Conservation (phyloP, 306 rosid species). For the Crotalaria pallida region DNA sequence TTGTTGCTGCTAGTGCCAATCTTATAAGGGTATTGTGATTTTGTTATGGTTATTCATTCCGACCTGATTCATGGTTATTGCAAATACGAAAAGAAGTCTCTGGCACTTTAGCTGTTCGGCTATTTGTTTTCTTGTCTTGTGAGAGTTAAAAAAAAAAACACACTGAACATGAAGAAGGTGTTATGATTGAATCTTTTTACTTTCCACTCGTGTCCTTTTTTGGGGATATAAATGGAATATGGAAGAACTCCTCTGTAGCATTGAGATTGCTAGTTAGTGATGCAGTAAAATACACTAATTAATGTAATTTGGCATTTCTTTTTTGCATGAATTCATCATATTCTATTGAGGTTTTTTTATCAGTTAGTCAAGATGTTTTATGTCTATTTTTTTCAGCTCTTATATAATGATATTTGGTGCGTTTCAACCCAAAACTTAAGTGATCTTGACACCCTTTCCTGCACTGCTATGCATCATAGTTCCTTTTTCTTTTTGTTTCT, state of each 20-base stretch:
- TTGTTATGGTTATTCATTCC: not conserved
- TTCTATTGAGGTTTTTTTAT: not conserved
- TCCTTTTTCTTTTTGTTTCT: not conserved
- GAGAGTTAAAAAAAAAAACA: too few species aligned
- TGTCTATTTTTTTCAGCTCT: not conserved
- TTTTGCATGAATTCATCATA: not conserved
- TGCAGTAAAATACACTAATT: too few species aligned
- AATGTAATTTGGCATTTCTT: too few species aligned
- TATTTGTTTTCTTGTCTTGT: too few species aligned
- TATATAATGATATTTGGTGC: not conserved
- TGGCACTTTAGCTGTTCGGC: too few species aligned
- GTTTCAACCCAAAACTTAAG: not conserved
- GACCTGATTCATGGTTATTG: not conserved
- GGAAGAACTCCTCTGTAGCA: too few species aligned
- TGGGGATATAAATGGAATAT: too few species aligned
- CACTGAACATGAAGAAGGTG: not conserved
- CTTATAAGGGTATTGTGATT: not conserved
- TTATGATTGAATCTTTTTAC: too few species aligned
- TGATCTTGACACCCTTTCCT: not conserved
- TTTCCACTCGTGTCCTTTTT: too few species aligned
- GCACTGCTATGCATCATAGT: not conserved
- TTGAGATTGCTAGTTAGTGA: too few species aligned
- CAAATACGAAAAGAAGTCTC: too few species aligned
- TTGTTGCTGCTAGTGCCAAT: not conserved
- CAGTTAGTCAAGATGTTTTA: not conserved